A percentile compares a stretch with the other conserved stretches of the same genome.
These are phyloP conservation scores for Dothistroma septosporum DNA, from an alignment of 2,329 filamentous ascomycete species.

Conservation along the genomic window DNA sequence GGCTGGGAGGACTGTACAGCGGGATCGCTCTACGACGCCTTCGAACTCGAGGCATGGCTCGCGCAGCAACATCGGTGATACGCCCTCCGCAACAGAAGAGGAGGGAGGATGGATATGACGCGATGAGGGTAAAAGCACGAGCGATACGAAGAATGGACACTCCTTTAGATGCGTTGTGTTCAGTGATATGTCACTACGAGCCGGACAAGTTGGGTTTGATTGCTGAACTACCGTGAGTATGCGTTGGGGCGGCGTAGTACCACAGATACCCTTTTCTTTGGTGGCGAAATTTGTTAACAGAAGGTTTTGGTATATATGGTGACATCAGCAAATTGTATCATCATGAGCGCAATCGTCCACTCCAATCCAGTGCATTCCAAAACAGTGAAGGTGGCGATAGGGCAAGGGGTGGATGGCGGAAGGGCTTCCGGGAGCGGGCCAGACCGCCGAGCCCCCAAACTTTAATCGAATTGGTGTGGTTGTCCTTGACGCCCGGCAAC, in stretches of 20 bases:
- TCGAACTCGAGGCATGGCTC: slow-evolving; percentile 1
- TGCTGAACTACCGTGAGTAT: background rate
- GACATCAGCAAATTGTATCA: background rate
- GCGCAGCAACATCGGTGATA: background rate
- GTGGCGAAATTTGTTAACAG: background rate
- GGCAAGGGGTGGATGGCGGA: background rate
- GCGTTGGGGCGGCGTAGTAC: background rate
- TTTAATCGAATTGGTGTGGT: background rate
- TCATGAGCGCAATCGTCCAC: background rate
- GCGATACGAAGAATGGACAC: slow-evolving; percentile 3
- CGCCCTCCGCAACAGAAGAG: slow-evolving; percentile 1
- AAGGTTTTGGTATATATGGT: background rate
- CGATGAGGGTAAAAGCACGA: slow-evolving; percentile 3
- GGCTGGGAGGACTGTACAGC: slow-evolving; percentile 24
- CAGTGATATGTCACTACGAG: background rate
- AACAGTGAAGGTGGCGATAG: background rate
- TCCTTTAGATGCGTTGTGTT: background rate
- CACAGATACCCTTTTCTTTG: slow-evolving; percentile 1
- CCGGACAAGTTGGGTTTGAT: background rate
- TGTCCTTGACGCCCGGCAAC: background rate
- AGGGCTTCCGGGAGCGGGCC: background rate
- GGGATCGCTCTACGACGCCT: slow-evolving; percentile 11
- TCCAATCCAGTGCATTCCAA: background rate
- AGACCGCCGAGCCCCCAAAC: background rate
- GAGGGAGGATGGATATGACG: slow-evolving; percentile 11